Percentiles rank a stretch among this genome's conserved stretches.
Conservation (phyloP, 1,284 basidiomycete species). For the Caloboletus inedulis region DNA sequence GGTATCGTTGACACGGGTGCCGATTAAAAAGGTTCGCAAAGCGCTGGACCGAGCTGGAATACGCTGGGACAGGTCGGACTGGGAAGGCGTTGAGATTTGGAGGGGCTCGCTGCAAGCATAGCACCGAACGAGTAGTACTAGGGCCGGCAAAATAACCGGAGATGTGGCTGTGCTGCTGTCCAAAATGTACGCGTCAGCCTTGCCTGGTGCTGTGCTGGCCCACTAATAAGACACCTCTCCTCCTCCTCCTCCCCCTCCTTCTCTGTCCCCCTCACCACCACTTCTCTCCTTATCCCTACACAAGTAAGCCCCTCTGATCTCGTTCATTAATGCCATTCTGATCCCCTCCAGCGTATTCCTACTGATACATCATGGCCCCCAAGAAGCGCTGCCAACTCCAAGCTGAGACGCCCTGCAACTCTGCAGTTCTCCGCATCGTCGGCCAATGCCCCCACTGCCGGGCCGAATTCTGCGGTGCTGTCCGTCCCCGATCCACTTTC, state of each 20-base stretch:
- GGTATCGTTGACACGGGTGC: constrained; percentile 59
- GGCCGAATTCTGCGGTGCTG: constrained; percentile 70
- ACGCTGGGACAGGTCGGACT: constrained; percentile 63
- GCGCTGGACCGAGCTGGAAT: constrained; percentile 57
- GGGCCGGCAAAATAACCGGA: background rate
- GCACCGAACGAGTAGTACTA: too few relatives aligned
- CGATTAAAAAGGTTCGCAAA: constrained; percentile 57
- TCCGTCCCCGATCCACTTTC: constrained; percentile 42
- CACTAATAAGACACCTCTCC: constrained; percentile 25
- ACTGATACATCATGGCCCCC: constrained; percentile 52
- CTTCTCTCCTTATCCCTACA: background rate
- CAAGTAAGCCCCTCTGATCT: background rate
- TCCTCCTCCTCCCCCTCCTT: background rate
- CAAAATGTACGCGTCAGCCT: constrained; percentile 29
- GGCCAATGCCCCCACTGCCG: constrained; percentile 80
- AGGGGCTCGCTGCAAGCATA: constrained; percentile 22
- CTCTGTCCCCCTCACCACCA: background rate
- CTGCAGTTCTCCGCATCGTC: constrained; percentile 74
- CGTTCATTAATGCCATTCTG: background rate
- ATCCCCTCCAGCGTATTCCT: constrained; percentile 1
- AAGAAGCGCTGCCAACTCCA: constrained; percentile 84
- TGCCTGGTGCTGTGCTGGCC: constrained; percentile 29
- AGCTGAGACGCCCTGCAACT: constrained; percentile 65
- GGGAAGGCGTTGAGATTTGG: constrained; percentile 78
- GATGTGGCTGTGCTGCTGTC: constrained; percentile 24